Evolutionary conservation across 2,329 filamentous ascomycete species (phyloP).

Genomic region (Cytospora schulzeri): DNA sequence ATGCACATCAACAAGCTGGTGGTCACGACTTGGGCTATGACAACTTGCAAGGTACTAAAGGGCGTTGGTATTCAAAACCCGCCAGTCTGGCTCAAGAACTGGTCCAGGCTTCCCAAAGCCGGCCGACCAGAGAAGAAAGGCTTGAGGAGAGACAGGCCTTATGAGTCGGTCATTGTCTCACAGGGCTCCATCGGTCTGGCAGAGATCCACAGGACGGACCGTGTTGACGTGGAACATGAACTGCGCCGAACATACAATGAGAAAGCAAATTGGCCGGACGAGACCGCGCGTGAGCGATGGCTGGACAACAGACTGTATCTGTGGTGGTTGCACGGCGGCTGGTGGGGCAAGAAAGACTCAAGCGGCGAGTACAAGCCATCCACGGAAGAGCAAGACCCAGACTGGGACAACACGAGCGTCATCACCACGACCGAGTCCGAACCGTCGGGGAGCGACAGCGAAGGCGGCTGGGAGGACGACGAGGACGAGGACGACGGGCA

Average conservation of each 20-base stretch:
- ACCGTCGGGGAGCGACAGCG: conserved; percentile 29
- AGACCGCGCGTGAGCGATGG: conserved; percentile 59
- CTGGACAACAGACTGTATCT: conserved; percentile 76
- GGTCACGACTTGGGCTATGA: conserved; percentile 58
- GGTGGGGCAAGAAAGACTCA: conserved; percentile 80
- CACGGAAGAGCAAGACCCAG: conserved; percentile 49
- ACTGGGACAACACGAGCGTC: conserved; percentile 71
- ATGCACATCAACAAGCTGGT: conserved; percentile 71
- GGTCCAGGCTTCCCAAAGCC: conserved; percentile 46
- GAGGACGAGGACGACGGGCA: conserved; percentile 48
- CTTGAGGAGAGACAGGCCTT: conserved; percentile 35
- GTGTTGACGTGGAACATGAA: conserved; percentile 80
- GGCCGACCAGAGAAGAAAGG: conserved; percentile 26
- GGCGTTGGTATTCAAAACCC: conserved; percentile 61
- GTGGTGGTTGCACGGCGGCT: conserved; percentile 82
- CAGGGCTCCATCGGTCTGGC: conserved; percentile 48
- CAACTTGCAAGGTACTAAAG: conserved; percentile 56
- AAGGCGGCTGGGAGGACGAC: conserved; percentile 39
- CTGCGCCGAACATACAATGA: conserved; percentile 58
- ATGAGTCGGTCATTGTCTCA: conserved; percentile 57
- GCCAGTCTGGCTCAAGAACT: conserved; percentile 64
- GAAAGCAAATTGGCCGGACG: conserved; percentile 35
- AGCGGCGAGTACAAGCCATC: conserved; percentile 75
- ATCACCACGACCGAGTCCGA: conserved; percentile 59
- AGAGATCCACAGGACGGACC: conserved; percentile 59